Evolutionary conservation across 768 basidiomycete species (phyloP).

Genomic region (Chalciporus piperatus): DNA sequence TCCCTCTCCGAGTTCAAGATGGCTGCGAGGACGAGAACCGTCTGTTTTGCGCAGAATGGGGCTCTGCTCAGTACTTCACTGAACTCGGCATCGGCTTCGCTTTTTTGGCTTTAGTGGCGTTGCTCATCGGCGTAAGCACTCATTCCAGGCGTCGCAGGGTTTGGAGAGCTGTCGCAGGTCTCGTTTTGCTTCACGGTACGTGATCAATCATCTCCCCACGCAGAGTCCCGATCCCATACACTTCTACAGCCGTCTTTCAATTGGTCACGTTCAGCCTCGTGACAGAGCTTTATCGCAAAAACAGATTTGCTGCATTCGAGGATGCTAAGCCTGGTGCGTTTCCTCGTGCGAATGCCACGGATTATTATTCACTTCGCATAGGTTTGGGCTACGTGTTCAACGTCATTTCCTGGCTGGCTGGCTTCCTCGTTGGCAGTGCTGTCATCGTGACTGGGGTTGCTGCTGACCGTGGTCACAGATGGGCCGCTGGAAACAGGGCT

Average conservation of each 20-base stretch:
- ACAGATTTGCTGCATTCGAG: slow-evolving; percentile 49
- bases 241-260: slow-evolving; percentile 50
- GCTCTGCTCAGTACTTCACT: slow-evolving; percentile 64
- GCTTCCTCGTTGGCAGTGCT: slow-evolving; percentile 48
- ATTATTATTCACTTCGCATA: slow-evolving; percentile 25
- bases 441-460: slow-evolving; percentile 62
- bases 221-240: neutral
- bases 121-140: slow-evolving; percentile 69
- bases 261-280: slow-evolving; percentile 62
- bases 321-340: slow-evolving; percentile 59
- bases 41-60: slow-evolving; percentile 65
- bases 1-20: slow-evolving; percentile 54
- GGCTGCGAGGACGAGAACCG: slow-evolving; percentile 51
- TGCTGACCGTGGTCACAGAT: slow-evolving; percentile 47
- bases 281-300: slow-evolving; percentile 53
- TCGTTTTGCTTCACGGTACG: slow-evolving; percentile 60
- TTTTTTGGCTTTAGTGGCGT: slow-evolving; percentile 50
- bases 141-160: slow-evolving; percentile 71
- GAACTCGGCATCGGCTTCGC: slow-evolving; percentile 66
- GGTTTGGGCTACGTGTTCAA: slow-evolving; percentile 61
- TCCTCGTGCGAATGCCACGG: neutral
- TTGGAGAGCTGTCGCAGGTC: slow-evolving; percentile 69
- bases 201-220: neutral
- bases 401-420: slow-evolving; percentile 57
- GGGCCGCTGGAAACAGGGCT: slow-evolving; percentile 76